These are phyloP conservation scores for Cladorrhinum sp. DNA, from an alignment of 2,329 filamentous ascomycete species.

Conservation along the genomic window DNA sequence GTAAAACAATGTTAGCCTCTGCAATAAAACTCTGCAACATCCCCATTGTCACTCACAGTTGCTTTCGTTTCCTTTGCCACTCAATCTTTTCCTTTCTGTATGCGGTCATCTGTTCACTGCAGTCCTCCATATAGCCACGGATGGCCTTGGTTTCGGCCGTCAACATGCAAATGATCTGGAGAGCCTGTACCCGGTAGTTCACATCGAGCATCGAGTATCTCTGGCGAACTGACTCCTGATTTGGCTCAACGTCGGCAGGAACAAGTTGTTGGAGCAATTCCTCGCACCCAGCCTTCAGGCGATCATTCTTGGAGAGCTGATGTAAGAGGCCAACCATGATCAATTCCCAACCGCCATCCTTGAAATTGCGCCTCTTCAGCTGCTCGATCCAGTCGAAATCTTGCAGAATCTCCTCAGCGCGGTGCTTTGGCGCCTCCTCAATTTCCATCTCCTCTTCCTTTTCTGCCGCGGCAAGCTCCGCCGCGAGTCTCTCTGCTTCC, in stretches of 20 bases:
- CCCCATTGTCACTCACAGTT: conserved; percentile 50
- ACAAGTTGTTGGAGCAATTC: conserved; percentile 77
- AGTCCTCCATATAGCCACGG: conserved; percentile 85
- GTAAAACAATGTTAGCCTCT: conserved; percentile 27
- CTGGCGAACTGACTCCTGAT: conserved; percentile 66
- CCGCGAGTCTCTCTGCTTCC: conserved; percentile 67
- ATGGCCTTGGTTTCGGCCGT: conserved; percentile 83
- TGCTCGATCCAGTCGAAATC: conserved; percentile 82
- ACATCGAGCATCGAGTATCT: conserved; percentile 77
- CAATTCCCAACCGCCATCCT: conserved; percentile 84
- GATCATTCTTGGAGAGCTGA: conserved; percentile 74
- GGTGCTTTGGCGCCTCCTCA: conserved; percentile 55
- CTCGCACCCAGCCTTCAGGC: conserved; percentile 70
- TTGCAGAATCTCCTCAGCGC: conserved; percentile 71
- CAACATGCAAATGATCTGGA: conserved; percentile 84
- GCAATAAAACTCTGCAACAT: not conserved
- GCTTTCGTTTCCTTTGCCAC: conserved; percentile 73
- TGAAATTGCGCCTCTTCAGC: conserved; percentile 78
- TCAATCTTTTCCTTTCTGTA: conserved; percentile 96
- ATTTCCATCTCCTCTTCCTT: conserved; percentile 44
- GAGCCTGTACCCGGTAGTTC: conserved; percentile 73
- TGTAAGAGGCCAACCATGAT: conserved; percentile 85
- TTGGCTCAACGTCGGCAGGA: conserved; percentile 72
- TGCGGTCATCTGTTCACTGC: conserved; percentile 88
- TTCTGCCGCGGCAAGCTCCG: conserved; percentile 55